A percentile compares a stretch with the other conserved stretches of the same genome.
Evolutionary conservation across 345 rosid species (phyloP).

Genomic region (Salix udensis): DNA sequence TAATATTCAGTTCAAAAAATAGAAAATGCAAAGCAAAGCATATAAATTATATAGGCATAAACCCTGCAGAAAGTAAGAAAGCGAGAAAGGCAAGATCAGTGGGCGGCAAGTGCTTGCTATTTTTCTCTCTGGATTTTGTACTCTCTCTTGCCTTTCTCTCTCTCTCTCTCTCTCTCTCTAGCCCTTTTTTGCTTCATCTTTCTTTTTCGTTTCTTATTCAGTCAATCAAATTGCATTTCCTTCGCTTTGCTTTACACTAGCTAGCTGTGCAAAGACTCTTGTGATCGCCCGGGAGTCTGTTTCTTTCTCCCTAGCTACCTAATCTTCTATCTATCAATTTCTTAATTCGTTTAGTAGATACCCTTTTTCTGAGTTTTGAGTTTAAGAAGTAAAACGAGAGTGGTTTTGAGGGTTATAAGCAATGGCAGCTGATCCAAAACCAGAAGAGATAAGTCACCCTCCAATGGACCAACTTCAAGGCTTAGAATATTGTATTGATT

Average conservation of each 20-base stretch:
- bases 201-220: constrained; percentile 15
- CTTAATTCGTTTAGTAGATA: constrained; percentile 27
- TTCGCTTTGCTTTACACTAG: background rate
- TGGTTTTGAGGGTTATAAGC: constrained; percentile 7
- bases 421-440: constrained; percentile 74
- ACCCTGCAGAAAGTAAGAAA: background rate
- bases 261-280: background rate
- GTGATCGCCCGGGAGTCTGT: background rate
- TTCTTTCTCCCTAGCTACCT: background rate
- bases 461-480: constrained; percentile 99
- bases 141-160: too few relatives aligned
- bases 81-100: constrained; percentile 10
- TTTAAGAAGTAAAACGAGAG: background rate
- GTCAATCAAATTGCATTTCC: constrained; percentile 17
- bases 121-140: background rate
- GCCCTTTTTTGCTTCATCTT: constrained; percentile 7
- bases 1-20: constrained; percentile 28
- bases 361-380: constrained; percentile 24
- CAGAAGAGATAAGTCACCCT: constrained; percentile 81
- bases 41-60: background rate
- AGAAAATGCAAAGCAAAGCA: background rate
- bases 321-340: constrained; percentile 9
- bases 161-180: background rate
- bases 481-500: constrained; percentile 95
- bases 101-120: constrained; percentile 33